Evolutionary conservation across 805 yeast genomes (phyloP), one percentile per base, ranked within the genome.

Genomic region (Lachancea fermentati): DNA sequence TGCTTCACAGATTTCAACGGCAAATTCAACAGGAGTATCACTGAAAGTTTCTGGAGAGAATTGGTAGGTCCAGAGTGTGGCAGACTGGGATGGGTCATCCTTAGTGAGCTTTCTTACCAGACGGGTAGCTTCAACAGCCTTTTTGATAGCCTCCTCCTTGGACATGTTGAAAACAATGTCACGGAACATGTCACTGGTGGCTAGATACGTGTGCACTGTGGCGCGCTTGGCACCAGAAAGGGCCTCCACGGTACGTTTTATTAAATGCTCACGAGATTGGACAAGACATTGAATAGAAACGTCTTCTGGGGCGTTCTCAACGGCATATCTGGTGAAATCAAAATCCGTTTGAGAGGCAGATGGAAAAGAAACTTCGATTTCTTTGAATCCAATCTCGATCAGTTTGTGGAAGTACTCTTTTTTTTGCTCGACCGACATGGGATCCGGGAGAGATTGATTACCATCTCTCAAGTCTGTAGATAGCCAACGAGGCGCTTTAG

Each of bases 301-400:
- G 55, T 81, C 91, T 14, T 72, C 82, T 8, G 91, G 91, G 19
- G 86, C 84, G 52, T 77, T 75, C 58, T 80, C 85, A 32, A 82
- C 87, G 5, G 88, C 89, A 52, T 76, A 82, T 44, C 88, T 69
- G 16, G 91, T 82, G 68, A 82, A 82, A 62, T 82, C 91, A 55
- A 82, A 82, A 65, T 82, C 91, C 5, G 86, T 80, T 58, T 82
- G 89, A 3, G 88, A 81, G 3, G 89, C 89, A 19, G 86, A 79
- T 7, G 91, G 91, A 66, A 82, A 82, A 2, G 86, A 69, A 34
- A 82, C 91, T 62, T 82, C 91, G 52, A 82, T 82, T 65, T 82
- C 91, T 57, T 82, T 82, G 67, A 82, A 81, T 2, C 91, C 91
- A 42, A 82, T 68, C 43, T 81, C 85, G 6, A 81, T 52, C 50